Percentiles rank a stretch among this genome's conserved stretches.
These are phyloP conservation scores for Cryptosporidium tyzzeri DNA, from an alignment of 169 alveolate species.

Conservation along the genomic window DNA sequence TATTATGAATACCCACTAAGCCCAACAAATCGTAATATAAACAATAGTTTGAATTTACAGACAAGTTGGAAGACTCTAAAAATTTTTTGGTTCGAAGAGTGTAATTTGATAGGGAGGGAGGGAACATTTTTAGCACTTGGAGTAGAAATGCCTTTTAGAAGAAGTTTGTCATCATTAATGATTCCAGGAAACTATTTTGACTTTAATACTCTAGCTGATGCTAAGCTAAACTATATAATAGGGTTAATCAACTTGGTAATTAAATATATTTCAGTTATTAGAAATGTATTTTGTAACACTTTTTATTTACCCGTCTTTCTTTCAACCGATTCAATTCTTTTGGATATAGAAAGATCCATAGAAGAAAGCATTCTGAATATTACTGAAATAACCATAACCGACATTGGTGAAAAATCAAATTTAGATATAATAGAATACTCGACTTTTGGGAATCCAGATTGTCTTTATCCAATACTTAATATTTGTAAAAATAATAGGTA, in stretches of 20 bases:
- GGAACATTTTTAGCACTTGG: slow-evolving; percentile 51
- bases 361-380: slow-evolving; percentile 23
- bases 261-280: slow-evolving; percentile 42
- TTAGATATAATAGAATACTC: slow-evolving; percentile 11
- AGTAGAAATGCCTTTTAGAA: slow-evolving; percentile 51
- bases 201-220: background rate
- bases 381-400: slow-evolving; percentile 14
- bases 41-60: background rate
- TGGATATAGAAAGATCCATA: slow-evolving; percentile 20
- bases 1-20: background rate
- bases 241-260: slow-evolving; percentile 25
- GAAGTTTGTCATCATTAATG: slow-evolving; percentile 32
- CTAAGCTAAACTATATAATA: slow-evolving; percentile 14
- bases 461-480: slow-evolving; percentile 29
- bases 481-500: slow-evolving; percentile 1
- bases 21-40: background rate
- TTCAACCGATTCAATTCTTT: slow-evolving; percentile 56
- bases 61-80: slow-evolving; percentile 20
- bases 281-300: slow-evolving; percentile 9
- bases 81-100: slow-evolving; percentile 43
- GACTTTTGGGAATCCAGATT: background rate
- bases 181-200: background rate
- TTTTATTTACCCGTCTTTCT: slow-evolving; percentile 57
- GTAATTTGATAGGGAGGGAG: slow-evolving; percentile 23
- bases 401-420: slow-evolving; percentile 29